phyloP scores from a whole-genome alignment of 2,329 filamentous ascomycete species.

The Colletotrichum eremochloae region DNA sequence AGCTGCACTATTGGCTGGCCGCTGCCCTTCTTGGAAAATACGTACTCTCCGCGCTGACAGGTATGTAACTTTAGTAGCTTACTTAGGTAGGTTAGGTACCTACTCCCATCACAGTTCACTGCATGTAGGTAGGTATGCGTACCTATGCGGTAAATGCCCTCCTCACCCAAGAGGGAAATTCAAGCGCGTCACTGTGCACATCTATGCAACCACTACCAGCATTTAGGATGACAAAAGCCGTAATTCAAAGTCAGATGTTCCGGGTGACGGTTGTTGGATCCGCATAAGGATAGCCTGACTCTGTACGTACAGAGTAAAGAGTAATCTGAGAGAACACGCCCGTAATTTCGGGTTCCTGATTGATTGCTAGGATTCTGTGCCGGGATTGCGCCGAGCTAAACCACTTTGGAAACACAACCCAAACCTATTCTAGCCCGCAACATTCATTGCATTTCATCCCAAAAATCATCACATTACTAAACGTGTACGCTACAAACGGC shows the following conservation, averaged over 20 bases:
- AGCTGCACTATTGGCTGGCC: slow-evolving; percentile 22
- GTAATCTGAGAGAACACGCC: slow-evolving; percentile 28
- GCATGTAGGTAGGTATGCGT: background rate
- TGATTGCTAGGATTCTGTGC: slow-evolving; percentile 19
- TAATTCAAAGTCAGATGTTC: background rate
- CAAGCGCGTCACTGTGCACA: background rate
- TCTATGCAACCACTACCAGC: background rate
- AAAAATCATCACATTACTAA: slow-evolving; percentile 14
- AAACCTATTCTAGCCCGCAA: slow-evolving; percentile 22
- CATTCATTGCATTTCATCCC: slow-evolving; percentile 5
- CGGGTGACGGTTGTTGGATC: background rate
- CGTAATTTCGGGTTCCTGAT: slow-evolving; percentile 34
- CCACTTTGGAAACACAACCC: slow-evolving; percentile 19
- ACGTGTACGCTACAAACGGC: background rate
- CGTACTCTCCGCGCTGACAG: background rate
- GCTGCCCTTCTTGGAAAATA: background rate
- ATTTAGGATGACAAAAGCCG: background rate
- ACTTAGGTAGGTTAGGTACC: background rate
- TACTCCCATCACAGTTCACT: no score
- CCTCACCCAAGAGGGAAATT: background rate
- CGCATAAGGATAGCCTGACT: slow-evolving; percentile 14
- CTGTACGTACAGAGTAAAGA: background rate
- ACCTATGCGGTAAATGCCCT: background rate
- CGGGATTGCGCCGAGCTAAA: slow-evolving; percentile 20
- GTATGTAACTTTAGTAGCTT: slow-evolving; percentile 2